phyloP scores from a whole-genome alignment of 805 yeast species.

The Saccharomycopsis selenospora region DNA sequence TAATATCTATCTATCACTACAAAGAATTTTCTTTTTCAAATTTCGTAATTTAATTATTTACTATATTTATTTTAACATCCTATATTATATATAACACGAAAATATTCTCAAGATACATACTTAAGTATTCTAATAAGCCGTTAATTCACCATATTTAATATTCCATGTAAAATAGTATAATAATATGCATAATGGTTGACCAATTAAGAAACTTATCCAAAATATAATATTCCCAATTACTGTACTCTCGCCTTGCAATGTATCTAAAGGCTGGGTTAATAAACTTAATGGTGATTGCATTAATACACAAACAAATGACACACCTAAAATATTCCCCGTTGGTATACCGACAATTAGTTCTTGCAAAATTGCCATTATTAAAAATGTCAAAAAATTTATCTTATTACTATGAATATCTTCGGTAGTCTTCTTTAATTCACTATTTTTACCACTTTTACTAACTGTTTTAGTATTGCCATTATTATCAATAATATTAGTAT shows the following conservation, averaged over 20 bases:
- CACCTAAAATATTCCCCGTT: slow-evolving; percentile 39
- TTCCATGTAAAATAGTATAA: slow-evolving; percentile 41
- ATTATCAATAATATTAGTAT: not conserved
- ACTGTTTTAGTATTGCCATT: not conserved
- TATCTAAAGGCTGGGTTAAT: slow-evolving; percentile 36
- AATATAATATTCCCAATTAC: slow-evolving; percentile 39
- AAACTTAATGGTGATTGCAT: slow-evolving; percentile 37
- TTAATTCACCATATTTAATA: slow-evolving; percentile 23
- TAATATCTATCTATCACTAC: too few species aligned
- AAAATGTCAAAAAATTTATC: slow-evolving; percentile 33
- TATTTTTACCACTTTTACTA: not conserved
- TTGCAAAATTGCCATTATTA: slow-evolving; percentile 39
- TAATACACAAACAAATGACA: slow-evolving; percentile 38
- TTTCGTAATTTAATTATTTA: too few species aligned
- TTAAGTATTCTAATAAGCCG: slow-evolving; percentile 1
- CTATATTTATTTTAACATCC: too few species aligned
- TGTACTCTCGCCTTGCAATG: slow-evolving; percentile 32
- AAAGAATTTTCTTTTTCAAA: too few species aligned
- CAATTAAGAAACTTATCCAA: slow-evolving; percentile 39
- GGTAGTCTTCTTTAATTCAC: slow-evolving; percentile 27
- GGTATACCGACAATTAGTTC: slow-evolving; percentile 41
- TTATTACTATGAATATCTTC: slow-evolving; percentile 21
- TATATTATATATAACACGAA: too few species aligned
- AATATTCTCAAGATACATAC: too few species aligned
- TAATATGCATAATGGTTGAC: slow-evolving; percentile 39